A percentile compares a stretch with the other conserved stretches of the same genome.
phyloP scores from a whole-genome alignment of 2,329 filamentous ascomycete genomes.

The Dactylellina haptotyla region DNA sequence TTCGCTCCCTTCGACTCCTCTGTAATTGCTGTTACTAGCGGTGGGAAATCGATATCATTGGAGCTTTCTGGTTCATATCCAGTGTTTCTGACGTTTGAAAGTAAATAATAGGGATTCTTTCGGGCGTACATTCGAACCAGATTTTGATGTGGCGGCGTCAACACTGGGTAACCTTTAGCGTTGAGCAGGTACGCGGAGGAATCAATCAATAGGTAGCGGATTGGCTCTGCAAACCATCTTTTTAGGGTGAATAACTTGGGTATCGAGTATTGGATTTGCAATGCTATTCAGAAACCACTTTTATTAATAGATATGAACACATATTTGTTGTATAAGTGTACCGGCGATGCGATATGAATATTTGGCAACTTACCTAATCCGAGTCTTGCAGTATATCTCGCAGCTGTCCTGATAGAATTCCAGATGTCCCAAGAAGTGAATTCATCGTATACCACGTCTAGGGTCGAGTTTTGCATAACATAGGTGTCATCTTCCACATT shows the following conservation, averaged over 20 bases:
- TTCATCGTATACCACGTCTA: slow-evolving; percentile 65
- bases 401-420: slow-evolving; percentile 88
- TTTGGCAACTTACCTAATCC: slow-evolving; percentile 74
- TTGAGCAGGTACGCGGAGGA: slow-evolving; percentile 70
- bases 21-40: slow-evolving; percentile 49
- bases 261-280: slow-evolving; percentile 61
- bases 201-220: slow-evolving; percentile 71
- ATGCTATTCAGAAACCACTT: slow-evolving; percentile 61
- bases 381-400: slow-evolving; percentile 80
- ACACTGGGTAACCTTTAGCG: slow-evolving; percentile 70
- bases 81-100: slow-evolving; percentile 66
- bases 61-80: slow-evolving; percentile 61
- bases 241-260: slow-evolving; percentile 66
- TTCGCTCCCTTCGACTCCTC: slow-evolving; percentile 14
- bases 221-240: slow-evolving; percentile 75
- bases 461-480: slow-evolving; percentile 59
- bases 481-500: slow-evolving; percentile 67
- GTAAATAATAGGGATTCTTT: slow-evolving; percentile 72
- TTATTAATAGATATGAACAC: not conserved
- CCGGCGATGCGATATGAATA: not conserved
- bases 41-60: slow-evolving; percentile 57
- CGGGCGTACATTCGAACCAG: slow-evolving; percentile 73
- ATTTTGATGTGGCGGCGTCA: slow-evolving; percentile 71
- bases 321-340: not conserved
- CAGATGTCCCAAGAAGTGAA: slow-evolving; percentile 92